Percentiles rank a stretch among this genome's conserved stretches.
phyloP scores from a whole-genome alignment of 2,329 filamentous ascomycete species.

The Ascochyta lentis region DNA sequence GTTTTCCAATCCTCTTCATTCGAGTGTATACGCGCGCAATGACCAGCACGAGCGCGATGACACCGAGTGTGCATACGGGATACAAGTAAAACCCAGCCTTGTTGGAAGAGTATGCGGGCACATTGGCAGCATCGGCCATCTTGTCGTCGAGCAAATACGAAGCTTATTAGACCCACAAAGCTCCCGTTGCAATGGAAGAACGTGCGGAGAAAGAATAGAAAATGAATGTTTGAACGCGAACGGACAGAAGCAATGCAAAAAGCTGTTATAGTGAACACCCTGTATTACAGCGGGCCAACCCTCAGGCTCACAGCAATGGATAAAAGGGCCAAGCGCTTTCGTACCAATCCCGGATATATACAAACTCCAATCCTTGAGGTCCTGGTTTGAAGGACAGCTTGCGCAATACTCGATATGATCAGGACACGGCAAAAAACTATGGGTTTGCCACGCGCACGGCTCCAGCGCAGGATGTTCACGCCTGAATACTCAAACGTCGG shows the following conservation, averaged over 20 bases:
- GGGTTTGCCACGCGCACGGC: neutral
- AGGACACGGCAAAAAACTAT: neutral
- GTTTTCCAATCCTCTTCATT: slow-evolving; percentile 19
- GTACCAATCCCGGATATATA: neutral
- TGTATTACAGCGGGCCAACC: neutral
- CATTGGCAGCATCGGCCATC: slow-evolving; percentile 10
- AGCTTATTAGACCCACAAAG: neutral
- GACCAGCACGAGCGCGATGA: slow-evolving; percentile 28
- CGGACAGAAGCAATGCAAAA: neutral
- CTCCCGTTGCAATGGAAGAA: neutral
- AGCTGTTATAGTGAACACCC: neutral
- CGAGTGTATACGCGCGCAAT: slow-evolving; percentile 32
- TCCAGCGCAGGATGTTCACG: neutral
- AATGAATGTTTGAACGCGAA: neutral
- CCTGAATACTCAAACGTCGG: neutral
- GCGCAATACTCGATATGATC: neutral
- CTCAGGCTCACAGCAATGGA: neutral
- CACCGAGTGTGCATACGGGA: slow-evolving; percentile 28
- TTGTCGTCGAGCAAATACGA: neutral
- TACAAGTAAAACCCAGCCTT: slow-evolving; percentile 28
- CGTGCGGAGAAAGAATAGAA: neutral
- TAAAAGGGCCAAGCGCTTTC: neutral
- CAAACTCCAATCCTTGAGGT: neutral
- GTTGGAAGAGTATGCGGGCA: slow-evolving; percentile 28
- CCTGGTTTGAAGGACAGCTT: neutral